Evolutionary conservation across 495 filamentous ascomycete genomes (phyloP).

Genomic region (Penicillium verhagenii): DNA sequence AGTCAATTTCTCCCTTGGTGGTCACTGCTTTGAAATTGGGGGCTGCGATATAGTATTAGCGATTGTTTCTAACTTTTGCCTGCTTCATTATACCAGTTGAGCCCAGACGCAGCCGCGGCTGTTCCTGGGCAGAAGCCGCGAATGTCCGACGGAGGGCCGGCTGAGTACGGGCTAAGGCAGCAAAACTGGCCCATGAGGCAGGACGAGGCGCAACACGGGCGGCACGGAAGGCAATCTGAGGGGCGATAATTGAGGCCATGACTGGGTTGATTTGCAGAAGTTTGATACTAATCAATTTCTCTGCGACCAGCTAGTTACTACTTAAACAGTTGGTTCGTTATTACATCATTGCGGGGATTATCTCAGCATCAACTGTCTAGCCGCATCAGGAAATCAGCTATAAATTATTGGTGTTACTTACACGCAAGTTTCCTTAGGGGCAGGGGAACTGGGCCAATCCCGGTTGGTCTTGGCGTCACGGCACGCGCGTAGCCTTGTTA

Average conservation of each 20-base stretch:
- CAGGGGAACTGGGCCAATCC: no score
- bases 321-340: no score
- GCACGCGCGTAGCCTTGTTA: no score
- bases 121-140: conserved; percentile 38
- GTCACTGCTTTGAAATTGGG: conserved; percentile 67
- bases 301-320: background rate
- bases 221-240: conserved; percentile 10
- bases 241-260: conserved; percentile 9
- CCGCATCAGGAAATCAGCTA: conserved; percentile 1
- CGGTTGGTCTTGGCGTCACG: no score
- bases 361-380: conserved; percentile 3
- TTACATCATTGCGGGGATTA: conserved; percentile 16
- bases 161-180: conserved; percentile 22
- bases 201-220: conserved; percentile 26
- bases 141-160: conserved; percentile 35
- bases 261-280: background rate
- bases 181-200: conserved; percentile 24
- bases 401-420: no score
- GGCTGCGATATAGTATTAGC: conserved; percentile 25
- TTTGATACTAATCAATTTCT: no score
- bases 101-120: conserved; percentile 61
- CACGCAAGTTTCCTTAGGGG: no score
- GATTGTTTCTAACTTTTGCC: background rate
- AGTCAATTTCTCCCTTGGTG: conserved; percentile 65
- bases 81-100: conserved; percentile 39